Conservation (phyloP, 768 basidiomycete genomes). For the Serendipita sp. region DNA sequence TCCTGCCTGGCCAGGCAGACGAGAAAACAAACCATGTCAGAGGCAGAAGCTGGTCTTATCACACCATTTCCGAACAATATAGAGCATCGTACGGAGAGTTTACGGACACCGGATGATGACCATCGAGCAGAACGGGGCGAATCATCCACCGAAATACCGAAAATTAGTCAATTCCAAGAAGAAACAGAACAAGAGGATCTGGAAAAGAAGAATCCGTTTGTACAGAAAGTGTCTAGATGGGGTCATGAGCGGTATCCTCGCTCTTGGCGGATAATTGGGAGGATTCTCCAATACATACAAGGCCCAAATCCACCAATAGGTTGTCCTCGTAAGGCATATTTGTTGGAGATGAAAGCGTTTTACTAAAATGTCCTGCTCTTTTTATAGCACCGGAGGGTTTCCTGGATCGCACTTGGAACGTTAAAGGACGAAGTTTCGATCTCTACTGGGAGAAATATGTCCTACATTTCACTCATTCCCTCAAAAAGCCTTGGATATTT, state of each 20-base stretch:
- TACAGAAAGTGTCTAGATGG: background rate
- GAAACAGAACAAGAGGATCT: background rate
- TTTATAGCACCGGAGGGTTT: background rate
- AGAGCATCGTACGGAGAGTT: too few species aligned
- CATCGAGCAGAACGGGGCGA: background rate
- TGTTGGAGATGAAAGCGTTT: background rate
- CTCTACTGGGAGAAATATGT: constrained; percentile 3
- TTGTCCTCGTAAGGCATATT: background rate
- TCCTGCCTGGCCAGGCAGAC: too few species aligned
- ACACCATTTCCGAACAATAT: too few species aligned
- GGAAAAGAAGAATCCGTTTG: background rate
- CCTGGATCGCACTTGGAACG: background rate
- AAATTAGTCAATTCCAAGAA: background rate
- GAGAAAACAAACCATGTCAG: too few species aligned
- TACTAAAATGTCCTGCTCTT: background rate
- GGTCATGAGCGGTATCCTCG: background rate
- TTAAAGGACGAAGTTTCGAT: background rate
- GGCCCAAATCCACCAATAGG: background rate
- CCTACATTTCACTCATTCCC: background rate
- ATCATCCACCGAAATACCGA: background rate
- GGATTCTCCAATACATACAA: background rate
- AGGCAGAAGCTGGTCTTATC: too few species aligned
- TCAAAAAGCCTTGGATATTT: constrained; percentile 3
- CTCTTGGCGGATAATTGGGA: background rate
- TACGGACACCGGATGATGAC: too few species aligned